A percentile compares a stretch with the other conserved stretches of the same genome.
Evolutionary conservation across 192 early-diverging fungal species (phyloP).

Genomic region (Coemansia sp.): DNA sequence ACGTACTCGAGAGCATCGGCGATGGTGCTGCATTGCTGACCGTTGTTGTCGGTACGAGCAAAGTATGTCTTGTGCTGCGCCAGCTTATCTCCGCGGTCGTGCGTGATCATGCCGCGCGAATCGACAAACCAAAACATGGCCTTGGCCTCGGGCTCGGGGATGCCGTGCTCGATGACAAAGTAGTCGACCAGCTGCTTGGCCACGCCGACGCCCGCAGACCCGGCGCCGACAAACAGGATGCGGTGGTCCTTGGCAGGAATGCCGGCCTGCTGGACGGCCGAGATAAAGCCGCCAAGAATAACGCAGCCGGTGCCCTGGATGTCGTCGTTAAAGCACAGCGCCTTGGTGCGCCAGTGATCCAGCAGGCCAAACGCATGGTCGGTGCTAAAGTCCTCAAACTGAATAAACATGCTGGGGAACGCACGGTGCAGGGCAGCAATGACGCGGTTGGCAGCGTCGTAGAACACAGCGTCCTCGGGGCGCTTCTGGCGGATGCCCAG

Average conservation of each 20-base stretch:
- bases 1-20: constrained; percentile 79
- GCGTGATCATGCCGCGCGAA: constrained; percentile 86
- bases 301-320: constrained; percentile 76
- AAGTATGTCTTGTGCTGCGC: constrained; percentile 82
- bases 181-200: constrained; percentile 85
- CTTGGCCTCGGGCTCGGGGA: constrained; percentile 63
- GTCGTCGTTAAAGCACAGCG: constrained; percentile 89
- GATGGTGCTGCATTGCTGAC: constrained; percentile 69
- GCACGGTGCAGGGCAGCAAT: constrained; percentile 63
- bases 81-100: constrained; percentile 81
- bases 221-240: constrained; percentile 92
- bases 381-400: constrained; percentile 96
- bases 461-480: constrained; percentile 66
- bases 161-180: constrained; percentile 68
- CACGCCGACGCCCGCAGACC: constrained; percentile 92
- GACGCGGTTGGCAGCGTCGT: constrained; percentile 70
- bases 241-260: constrained; percentile 72
- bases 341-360: constrained; percentile 69
- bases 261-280: constrained; percentile 66
- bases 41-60: constrained; percentile 81
- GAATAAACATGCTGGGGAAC: constrained; percentile 82
- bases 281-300: constrained; percentile 89
- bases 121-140: constrained; percentile 80
- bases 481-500: constrained; percentile 70
- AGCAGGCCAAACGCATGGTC: constrained; percentile 91